A percentile compares a stretch with the other conserved stretches of the same genome.
Evolutionary conservation across 2,329 filamentous ascomycete genomes (phyloP).

Genomic region (Teratosphaeria epicoccoides): DNA sequence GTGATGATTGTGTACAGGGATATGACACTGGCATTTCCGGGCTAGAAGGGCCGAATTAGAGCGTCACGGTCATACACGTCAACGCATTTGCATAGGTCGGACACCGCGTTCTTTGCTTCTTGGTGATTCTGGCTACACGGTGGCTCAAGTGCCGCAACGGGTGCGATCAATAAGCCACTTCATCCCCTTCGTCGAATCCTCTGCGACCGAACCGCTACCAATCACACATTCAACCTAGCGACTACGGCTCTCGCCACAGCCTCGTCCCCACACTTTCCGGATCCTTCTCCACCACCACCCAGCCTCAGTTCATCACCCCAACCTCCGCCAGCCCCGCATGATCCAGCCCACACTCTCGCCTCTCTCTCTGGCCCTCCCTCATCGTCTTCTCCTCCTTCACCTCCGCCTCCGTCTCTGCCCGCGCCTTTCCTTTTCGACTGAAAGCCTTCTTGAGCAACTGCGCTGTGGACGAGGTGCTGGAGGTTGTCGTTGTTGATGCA

Average conservation of each 20-base stretch:
- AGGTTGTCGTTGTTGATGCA: constrained; percentile 2
- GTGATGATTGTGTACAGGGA: background rate
- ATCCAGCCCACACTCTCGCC: background rate
- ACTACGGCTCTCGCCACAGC: background rate
- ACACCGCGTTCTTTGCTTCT: no score
- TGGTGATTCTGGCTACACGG: no score
- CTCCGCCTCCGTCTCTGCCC: background rate
- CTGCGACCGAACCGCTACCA: no score
- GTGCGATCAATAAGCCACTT: no score
- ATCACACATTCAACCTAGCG: no score
- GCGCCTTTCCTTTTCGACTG: background rate
- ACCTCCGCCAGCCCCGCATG: background rate
- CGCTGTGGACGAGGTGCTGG: constrained; percentile 3
- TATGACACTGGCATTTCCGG: background rate
- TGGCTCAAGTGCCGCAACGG: no score
- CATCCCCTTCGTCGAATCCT: no score
- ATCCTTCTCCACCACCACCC: background rate
- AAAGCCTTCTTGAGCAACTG: constrained; percentile 4
- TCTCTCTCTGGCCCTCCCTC: background rate
- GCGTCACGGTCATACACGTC: background rate
- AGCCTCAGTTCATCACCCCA: constrained; percentile 2
- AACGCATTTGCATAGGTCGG: background rate
- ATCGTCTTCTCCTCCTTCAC: background rate
- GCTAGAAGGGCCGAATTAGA: background rate
- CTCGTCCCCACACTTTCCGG: background rate